Evolutionary conservation across 2,329 filamentous ascomycete genomes (phyloP), one percentile per base, ranked within the genome.

Genomic region (Aspergillus sp.): DNA sequence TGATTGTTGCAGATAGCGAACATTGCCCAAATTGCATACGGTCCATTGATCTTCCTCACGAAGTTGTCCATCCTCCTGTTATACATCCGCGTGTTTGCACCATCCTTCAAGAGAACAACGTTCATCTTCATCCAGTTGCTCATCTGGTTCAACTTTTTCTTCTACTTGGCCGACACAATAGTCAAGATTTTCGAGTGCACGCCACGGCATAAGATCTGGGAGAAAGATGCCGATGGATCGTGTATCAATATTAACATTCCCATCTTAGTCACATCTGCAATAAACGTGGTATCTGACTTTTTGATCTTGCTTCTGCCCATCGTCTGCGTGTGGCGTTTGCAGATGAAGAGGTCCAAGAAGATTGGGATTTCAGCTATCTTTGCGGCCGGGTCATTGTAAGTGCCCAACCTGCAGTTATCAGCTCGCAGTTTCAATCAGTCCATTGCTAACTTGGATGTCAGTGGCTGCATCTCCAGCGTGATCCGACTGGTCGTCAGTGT

Each of bases 51-150:
- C 7, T 61, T 57, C 43, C 41, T 61, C 43, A 58, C 59, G 7
- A 64, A 63, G 29, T 27, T 62, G 10, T 60, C 59, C 2, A 57
- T 64, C 19, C 49, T 64, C 4, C 54, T 62, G 4, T 50, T 60
- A 2, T 63, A 59, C 41, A 46, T 57, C 12, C 54, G 56, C 1
- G 48, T 61, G 7, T 63, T 64, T 44, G 51, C 53, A 4, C 54
- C 58, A 7, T 41, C 48, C 12, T 29, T 43, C 29, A 50, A 42
- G 27, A 52, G 50, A 40, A 50, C 40, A 3, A 55, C 48, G 29
- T 40, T 54, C 27, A 39, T 39, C 8, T 46, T 48, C 43, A 57
- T 63, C 4, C 57, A 59, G 8, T 10, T 54, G 7, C 49, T 62
- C 26, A 54, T 57, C 33, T 57, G 49, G 50, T 48, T 58, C 19